Evolutionary conservation across 2,329 filamentous ascomycete species (phyloP).

Genomic region (Paecilomyces fulvus): DNA sequence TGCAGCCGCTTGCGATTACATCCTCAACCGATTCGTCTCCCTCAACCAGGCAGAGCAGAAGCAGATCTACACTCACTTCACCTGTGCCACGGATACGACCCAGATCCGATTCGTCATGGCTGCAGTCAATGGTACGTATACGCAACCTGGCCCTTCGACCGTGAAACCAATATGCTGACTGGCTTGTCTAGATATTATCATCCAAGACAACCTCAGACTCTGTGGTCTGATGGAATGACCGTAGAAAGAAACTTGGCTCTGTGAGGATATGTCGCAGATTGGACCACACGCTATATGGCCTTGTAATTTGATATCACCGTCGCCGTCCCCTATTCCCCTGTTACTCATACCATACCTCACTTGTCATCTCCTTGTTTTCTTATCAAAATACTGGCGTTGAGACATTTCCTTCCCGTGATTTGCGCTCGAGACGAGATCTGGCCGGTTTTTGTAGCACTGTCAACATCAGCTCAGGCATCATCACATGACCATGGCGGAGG

Average conservation of each 20-base stretch:
- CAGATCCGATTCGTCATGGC: slow-evolving; percentile 99
- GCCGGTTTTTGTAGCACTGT: slow-evolving; percentile 12
- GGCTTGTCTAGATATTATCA: slow-evolving; percentile 77
- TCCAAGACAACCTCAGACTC: slow-evolving; percentile 96
- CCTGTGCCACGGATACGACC: slow-evolving; percentile 95
- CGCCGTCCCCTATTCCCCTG: slow-evolving; percentile 3
- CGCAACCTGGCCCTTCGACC: slow-evolving; percentile 1
- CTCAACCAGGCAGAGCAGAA: slow-evolving; percentile 99
- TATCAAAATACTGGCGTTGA: slow-evolving; percentile 26
- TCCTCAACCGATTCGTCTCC: slow-evolving; percentile 95
- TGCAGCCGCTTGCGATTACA: slow-evolving; percentile 92
- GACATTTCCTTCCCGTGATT: slow-evolving; percentile 17
- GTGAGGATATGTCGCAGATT: slow-evolving; percentile 20
- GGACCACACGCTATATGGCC: slow-evolving; percentile 24
- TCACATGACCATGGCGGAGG: not conserved
- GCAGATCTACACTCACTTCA: slow-evolving; percentile 99
- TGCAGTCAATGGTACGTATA: slow-evolving; percentile 80
- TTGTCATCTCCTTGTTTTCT: slow-evolving; percentile 17
- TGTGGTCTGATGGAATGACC: slow-evolving; percentile 83
- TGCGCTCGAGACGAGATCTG: slow-evolving; percentile 19
- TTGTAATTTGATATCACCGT: slow-evolving; percentile 19
- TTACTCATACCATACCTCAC: slow-evolving; percentile 15
- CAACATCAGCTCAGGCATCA: not conserved
- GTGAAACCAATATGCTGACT: not conserved
- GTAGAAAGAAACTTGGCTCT: slow-evolving; percentile 10